Conservation (phyloP, 129 eudicot species). For the Apium graveolens region DNA sequence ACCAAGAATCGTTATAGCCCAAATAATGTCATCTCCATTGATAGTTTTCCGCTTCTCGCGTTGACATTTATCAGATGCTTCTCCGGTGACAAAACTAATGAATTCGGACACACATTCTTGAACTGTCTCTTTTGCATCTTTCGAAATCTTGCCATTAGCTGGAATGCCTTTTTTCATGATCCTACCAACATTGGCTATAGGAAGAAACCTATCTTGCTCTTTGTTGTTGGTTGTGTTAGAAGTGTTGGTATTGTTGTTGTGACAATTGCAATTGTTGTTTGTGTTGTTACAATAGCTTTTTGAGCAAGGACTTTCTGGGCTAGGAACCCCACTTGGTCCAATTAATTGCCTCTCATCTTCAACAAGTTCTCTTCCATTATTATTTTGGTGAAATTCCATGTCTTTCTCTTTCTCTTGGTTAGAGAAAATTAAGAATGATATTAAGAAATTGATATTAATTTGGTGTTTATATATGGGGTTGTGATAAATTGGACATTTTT, state of each 20-base stretch:
- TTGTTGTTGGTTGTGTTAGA: constrained; percentile 26
- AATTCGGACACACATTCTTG: constrained; percentile 84
- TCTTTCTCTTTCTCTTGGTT: constrained; percentile 15
- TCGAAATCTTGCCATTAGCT: constrained; percentile 59
- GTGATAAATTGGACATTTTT: constrained; percentile 26
- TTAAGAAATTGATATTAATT: constrained; percentile 17
- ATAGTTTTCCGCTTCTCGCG: constrained; percentile 71
- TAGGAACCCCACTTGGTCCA: constrained; percentile 23
- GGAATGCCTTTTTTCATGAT: constrained; percentile 76
- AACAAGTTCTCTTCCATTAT: constrained; percentile 22
- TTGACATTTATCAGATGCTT: constrained; percentile 78
- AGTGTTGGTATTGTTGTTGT: constrained; percentile 17
- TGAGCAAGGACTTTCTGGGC: constrained; percentile 37
- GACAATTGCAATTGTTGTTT: constrained; percentile 11
- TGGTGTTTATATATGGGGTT: constrained; percentile 20
- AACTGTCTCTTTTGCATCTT: constrained; percentile 72
- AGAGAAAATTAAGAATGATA: constrained; percentile 20
- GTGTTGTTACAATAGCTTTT: constrained; percentile 23
- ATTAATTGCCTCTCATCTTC: constrained; percentile 52
- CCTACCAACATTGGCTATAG: constrained; percentile 72
- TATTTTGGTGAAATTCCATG: constrained; percentile 9
- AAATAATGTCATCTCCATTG: constrained; percentile 69
- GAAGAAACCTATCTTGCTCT: constrained; percentile 68
- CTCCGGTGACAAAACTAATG: constrained; percentile 70
- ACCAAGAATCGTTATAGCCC: constrained; percentile 71